phyloP scores from a whole-genome alignment of 2,329 filamentous ascomycete species.

The Talaromyces sp. region DNA sequence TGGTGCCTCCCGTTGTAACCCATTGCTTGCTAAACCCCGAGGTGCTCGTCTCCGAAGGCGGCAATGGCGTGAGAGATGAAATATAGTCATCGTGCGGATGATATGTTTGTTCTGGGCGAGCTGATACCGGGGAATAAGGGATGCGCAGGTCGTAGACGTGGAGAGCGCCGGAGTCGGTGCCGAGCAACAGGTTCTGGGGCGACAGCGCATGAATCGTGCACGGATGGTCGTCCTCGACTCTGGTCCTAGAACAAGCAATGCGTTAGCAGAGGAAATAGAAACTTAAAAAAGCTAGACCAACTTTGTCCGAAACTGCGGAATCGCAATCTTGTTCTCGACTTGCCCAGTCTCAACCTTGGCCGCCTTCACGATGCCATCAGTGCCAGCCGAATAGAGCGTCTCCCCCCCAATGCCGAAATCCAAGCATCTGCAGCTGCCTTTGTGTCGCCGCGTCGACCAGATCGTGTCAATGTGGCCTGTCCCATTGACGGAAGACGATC shows the following conservation, averaged over 20 bases:
- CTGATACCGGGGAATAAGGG: conserved; percentile 48
- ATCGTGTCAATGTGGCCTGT: conserved; percentile 71
- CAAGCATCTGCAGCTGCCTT: conserved; percentile 83
- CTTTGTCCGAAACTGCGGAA: conserved; percentile 52
- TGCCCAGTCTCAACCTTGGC: conserved; percentile 55
- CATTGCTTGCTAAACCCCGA: conserved; percentile 91
- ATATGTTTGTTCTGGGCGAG: conserved; percentile 71
- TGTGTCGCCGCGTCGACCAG: conserved; percentile 86
- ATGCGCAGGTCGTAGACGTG: conserved; percentile 80
- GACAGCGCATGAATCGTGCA: conserved; percentile 55
- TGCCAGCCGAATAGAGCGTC: conserved; percentile 57
- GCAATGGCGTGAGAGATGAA: conserved; percentile 78
- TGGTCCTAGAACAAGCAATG: background rate
- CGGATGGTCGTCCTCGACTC: conserved; percentile 70
- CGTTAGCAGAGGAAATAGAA: conserved; percentile 48
- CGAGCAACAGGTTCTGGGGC: conserved; percentile 80
- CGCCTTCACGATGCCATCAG: conserved; percentile 59
- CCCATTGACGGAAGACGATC: conserved; percentile 45
- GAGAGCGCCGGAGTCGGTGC: conserved; percentile 82
- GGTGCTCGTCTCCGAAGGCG: conserved; percentile 72
- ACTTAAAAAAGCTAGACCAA: conserved; percentile 29
- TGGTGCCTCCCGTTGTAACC: conserved; percentile 88
- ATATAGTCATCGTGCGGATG: conserved; percentile 90
- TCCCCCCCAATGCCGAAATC: conserved; percentile 74
- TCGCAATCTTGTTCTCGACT: conserved; percentile 75